Evolutionary conservation across 1,284 basidiomycete genomes (phyloP).

Genomic region (Pseudomicrostroma phylloplanum): DNA sequence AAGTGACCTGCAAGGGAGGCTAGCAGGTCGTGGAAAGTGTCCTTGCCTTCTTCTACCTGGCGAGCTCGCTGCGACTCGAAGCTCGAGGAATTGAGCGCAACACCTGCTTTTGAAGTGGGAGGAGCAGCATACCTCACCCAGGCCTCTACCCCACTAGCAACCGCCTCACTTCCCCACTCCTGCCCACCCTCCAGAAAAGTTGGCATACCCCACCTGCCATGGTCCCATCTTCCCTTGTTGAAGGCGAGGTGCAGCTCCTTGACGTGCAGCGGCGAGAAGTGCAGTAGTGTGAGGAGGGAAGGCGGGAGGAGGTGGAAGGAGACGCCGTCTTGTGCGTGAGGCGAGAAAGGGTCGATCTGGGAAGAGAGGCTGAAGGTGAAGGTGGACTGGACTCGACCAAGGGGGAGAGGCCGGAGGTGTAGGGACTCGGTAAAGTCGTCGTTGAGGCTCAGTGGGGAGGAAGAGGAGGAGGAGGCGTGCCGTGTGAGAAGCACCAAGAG

Average conservation of each 20-base stretch:
- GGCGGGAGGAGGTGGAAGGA: conserved; percentile 78
- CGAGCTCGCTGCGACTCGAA: not conserved
- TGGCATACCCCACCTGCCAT: conserved; percentile 63
- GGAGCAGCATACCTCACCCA: conserved; percentile 59
- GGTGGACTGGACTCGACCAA: conserved; percentile 75
- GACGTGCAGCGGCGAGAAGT: conserved; percentile 55
- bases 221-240: conserved; percentile 85
- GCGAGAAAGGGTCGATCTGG: conserved; percentile 16
- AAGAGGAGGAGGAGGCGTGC: no score
- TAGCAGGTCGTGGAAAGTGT: conserved; percentile 10
- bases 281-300: conserved; percentile 52
- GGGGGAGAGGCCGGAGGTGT: conserved; percentile 65
- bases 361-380: conserved; percentile 56
- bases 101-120: no score
- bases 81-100: not conserved
- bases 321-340: conserved; percentile 59
- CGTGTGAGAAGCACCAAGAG: no score
- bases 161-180: conserved; percentile 57
- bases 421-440: conserved; percentile 60
- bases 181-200: conserved; percentile 6
- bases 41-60: not conserved
- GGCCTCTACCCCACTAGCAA: conserved; percentile 77
- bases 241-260: conserved; percentile 77
- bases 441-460: not conserved
- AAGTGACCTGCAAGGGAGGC: conserved; percentile 58